Evolutionary conservation across 169 alveolate species (phyloP).

Genomic region (Babesia caballi): DNA sequence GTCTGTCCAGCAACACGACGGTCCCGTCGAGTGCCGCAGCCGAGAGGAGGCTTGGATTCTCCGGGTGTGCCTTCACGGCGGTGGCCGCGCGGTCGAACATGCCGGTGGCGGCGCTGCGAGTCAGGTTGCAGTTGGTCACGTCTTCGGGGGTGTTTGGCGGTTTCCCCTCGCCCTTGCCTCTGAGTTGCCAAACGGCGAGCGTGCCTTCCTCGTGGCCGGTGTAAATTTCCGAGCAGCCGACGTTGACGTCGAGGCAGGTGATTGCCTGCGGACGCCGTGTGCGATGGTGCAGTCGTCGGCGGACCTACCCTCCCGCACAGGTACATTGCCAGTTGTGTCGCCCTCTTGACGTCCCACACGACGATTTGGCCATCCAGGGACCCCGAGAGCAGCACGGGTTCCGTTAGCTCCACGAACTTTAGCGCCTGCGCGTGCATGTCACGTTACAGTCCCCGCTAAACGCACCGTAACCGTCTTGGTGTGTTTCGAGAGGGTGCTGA

Average conservation of each 20-base stretch:
- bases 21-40: constrained; percentile 52
- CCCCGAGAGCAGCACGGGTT: constrained; percentile 12
- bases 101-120: neutral
- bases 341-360: constrained; percentile 37
- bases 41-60: constrained; percentile 21
- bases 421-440: neutral
- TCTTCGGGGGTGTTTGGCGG: neutral
- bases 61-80: constrained; percentile 33
- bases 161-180: constrained; percentile 7
- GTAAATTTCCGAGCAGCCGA: constrained; percentile 5
- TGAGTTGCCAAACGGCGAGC: constrained; percentile 44
- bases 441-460: neutral
- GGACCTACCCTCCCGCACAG: constrained; percentile 42
- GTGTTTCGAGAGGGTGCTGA: constrained; percentile 19
- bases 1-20: constrained; percentile 32
- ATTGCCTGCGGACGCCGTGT: constrained; percentile 13
- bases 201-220: constrained; percentile 58
- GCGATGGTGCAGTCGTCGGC: neutral
- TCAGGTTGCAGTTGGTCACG: constrained; percentile 3
- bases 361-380: constrained; percentile 48
- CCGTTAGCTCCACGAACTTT: constrained; percentile 15
- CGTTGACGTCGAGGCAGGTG: constrained; percentile 35
- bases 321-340: neutral
- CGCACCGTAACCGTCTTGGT: constrained; percentile 42
- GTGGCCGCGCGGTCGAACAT: constrained; percentile 37